These are phyloP conservation scores for Hypoxylon lenormandii DNA, from an alignment of 495 filamentous ascomycete genomes.

Conservation along the genomic window DNA sequence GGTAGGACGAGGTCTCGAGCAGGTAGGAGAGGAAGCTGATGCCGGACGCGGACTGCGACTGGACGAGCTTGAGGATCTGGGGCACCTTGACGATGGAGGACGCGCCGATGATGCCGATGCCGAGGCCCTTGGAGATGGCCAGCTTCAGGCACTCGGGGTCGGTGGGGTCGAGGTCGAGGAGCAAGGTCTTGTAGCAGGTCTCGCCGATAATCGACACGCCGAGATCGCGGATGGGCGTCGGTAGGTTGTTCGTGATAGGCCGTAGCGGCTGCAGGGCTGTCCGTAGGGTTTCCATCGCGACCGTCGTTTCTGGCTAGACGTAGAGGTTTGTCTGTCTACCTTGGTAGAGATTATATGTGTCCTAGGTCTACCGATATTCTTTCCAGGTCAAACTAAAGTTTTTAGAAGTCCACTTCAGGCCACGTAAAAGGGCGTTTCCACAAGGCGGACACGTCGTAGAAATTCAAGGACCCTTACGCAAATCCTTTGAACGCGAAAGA, in stretches of 20 bases:
- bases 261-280: slow-evolving; percentile 79
- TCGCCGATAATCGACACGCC: slow-evolving; percentile 83
- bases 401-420: no score
- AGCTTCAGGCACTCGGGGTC: slow-evolving; percentile 83
- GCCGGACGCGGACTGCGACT: slow-evolving; percentile 80
- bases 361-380: no score
- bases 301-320: not conserved
- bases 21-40: slow-evolving; percentile 89
- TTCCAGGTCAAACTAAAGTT: no score
- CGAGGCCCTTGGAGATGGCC: slow-evolving; percentile 88
- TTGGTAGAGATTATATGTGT: no score
- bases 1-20: slow-evolving; percentile 85
- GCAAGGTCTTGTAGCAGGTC: slow-evolving; percentile 81
- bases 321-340: not conserved
- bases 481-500: no score
- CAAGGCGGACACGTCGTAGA: no score
- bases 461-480: no score
- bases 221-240: slow-evolving; percentile 77
- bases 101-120: slow-evolving; percentile 88
- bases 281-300: slow-evolving; percentile 67
- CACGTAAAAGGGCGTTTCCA: no score
- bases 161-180: slow-evolving; percentile 81
- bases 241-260: slow-evolving; percentile 83
- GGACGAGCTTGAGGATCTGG: slow-evolving; percentile 89
- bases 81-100: slow-evolving; percentile 93